phyloP scores from a whole-genome alignment of 345 rosid genomes.

The Hibiscus mutabilis region DNA sequence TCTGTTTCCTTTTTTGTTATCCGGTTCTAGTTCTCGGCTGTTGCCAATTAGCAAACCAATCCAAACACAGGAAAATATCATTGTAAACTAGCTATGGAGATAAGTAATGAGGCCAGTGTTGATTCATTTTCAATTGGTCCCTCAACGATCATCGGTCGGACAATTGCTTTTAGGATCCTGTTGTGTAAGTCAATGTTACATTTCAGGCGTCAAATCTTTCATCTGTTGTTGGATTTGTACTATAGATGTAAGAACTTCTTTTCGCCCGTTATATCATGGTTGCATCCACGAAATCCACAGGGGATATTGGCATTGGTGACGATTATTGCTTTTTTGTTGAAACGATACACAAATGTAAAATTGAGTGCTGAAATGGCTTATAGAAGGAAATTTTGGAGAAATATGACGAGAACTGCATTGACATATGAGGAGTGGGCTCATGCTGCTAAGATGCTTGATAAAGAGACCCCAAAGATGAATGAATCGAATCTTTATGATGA shows the following conservation, averaged over 20 bases:
- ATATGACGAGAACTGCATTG: constrained; percentile 81
- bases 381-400: constrained; percentile 97
- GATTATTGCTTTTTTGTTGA: constrained; percentile 72
- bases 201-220: constrained; percentile 47
- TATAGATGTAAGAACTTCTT: constrained; percentile 35
- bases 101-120: constrained; percentile 80
- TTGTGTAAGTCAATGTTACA: constrained; percentile 72
- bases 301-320: constrained; percentile 92
- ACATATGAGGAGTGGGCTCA: constrained; percentile 98
- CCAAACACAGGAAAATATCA: not conserved
- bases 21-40: not conserved
- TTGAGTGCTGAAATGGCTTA: constrained; percentile 87
- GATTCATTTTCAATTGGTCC: constrained; percentile 88
- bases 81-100: constrained; percentile 48
- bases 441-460: constrained; percentile 96
- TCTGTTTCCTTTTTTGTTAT: not conserved
- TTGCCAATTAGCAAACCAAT: not conserved
- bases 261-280: constrained; percentile 62
- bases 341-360: constrained; percentile 77
- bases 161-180: constrained; percentile 76
- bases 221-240: constrained; percentile 30
- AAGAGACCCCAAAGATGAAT: constrained; percentile 69
- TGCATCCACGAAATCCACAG: constrained; percentile 91
- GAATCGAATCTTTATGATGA: constrained; percentile 79
- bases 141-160: constrained; percentile 67